Evolutionary conservation across 768 basidiomycete genomes (phyloP).

Genomic region (Punctularia strigosozonata): DNA sequence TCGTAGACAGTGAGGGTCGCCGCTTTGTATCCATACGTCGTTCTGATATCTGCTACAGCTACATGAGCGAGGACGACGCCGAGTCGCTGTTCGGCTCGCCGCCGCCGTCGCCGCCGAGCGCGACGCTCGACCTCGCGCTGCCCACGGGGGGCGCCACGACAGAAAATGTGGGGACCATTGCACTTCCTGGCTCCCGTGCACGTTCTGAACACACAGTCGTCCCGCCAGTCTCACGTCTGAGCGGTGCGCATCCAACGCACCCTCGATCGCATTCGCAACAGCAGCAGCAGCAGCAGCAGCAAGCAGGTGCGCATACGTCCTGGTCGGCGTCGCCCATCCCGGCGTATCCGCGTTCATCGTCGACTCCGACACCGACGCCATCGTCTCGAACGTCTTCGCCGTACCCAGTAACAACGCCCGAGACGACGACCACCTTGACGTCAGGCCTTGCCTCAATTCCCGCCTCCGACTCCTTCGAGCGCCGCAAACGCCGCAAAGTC

Average conservation of each 20-base stretch:
- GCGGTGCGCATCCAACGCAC: constrained; percentile 14
- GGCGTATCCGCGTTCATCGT: no score
- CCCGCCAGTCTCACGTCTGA: constrained; percentile 50
- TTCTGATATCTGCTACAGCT: constrained; percentile 3
- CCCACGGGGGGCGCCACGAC: constrained; percentile 35
- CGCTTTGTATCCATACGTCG: no score
- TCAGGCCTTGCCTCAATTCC: no score
- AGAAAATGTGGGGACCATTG: constrained; percentile 96
- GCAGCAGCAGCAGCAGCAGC: neutral
- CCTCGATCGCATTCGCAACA: constrained; percentile 4
- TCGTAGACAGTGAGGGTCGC: no score
- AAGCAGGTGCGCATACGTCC: neutral
- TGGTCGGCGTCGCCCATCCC: constrained; percentile 8
- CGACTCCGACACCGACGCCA: no score
- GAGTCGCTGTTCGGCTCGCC: constrained; percentile 77
- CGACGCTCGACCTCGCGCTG: constrained; percentile 46
- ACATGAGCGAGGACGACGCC: constrained; percentile 31
- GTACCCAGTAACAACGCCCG: no score
- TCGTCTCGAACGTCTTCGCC: no score
- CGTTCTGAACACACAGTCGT: constrained; percentile 78
- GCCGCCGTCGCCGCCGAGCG: constrained; percentile 55
- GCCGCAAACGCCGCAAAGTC: constrained; percentile 12
- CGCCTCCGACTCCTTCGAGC: constrained; percentile 14
- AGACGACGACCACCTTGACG: no score
- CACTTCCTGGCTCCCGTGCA: constrained; percentile 91